Conservation (phyloP, 2,329 filamentous ascomycete genomes). For the Colletotrichum sp. region DNA sequence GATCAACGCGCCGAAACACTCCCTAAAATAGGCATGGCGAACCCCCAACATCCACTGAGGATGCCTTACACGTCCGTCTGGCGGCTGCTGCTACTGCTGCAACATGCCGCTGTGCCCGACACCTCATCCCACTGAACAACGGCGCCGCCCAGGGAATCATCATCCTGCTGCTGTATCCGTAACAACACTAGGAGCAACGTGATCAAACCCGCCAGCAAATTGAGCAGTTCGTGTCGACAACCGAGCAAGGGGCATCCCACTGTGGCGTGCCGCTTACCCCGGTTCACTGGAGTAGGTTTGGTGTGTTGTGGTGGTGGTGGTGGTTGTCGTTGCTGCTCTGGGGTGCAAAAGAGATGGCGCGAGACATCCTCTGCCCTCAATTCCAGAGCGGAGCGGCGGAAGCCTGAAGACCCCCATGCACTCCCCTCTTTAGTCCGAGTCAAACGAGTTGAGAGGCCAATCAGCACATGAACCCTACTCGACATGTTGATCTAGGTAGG, state of each 20-base stretch:
- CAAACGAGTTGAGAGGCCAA: background rate
- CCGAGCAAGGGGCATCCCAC: background rate
- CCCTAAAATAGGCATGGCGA: background rate
- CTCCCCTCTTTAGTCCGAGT: background rate
- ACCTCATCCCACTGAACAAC: background rate
- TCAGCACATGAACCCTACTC: background rate
- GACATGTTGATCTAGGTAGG: background rate
- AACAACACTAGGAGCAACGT: background rate
- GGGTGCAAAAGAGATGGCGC: background rate
- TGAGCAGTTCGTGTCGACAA: background rate
- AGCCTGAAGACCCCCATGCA: background rate
- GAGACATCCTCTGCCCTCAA: background rate
- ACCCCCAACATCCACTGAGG: background rate
- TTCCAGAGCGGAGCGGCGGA: background rate
- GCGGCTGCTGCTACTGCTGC: background rate
- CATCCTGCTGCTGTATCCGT: background rate
- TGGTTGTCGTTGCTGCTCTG: background rate
- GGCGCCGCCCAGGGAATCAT: background rate
- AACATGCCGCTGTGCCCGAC: background rate
- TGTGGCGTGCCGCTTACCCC: background rate
- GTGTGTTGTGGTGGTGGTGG: background rate
- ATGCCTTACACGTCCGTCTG: too few relatives aligned
- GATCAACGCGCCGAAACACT: constrained; percentile 19
- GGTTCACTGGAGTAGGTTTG: background rate
- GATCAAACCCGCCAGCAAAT: background rate